phyloP scores from a whole-genome alignment of 495 filamentous ascomycete species.

The Cercophora newfieldiana region DNA sequence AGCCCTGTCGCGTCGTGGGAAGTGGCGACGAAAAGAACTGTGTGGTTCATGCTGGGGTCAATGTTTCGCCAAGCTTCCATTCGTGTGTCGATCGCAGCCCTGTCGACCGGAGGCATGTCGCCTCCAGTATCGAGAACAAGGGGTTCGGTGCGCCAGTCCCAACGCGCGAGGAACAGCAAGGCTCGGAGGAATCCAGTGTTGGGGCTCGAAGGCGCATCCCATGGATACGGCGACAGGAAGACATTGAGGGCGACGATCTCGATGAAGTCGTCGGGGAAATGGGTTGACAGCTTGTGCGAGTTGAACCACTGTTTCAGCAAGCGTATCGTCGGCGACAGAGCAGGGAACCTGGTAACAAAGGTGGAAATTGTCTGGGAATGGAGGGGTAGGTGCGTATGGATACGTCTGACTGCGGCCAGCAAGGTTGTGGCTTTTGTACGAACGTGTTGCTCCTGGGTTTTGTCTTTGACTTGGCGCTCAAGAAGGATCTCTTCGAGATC shows the following conservation, averaged over 20 bases:
- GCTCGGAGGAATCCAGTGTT: constrained; percentile 81
- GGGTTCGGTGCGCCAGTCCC: constrained; percentile 88
- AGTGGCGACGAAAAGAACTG: constrained; percentile 79
- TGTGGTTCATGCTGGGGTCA: constrained; percentile 83
- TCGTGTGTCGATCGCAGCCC: constrained; percentile 63
- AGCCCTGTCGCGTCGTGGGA: constrained; percentile 73
- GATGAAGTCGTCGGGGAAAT: constrained; percentile 76
- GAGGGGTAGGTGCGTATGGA: constrained; percentile 70
- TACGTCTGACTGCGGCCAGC: constrained; percentile 68
- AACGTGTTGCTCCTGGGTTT: constrained; percentile 55
- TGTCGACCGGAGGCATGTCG: constrained; percentile 54
- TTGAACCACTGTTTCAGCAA: constrained; percentile 88
- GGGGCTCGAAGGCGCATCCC: constrained; percentile 73
- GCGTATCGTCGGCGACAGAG: constrained; percentile 82
- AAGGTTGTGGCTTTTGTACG: constrained; percentile 67
- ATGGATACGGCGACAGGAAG: constrained; percentile 84
- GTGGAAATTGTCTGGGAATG: constrained; percentile 78
- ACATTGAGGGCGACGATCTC: constrained; percentile 74
- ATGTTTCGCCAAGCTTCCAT: constrained; percentile 80
- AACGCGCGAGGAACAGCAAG: constrained; percentile 71
- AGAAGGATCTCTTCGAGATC: constrained; percentile 84
- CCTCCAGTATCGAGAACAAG: constrained; percentile 72
- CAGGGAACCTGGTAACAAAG: constrained; percentile 75
- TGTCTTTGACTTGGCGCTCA: constrained; percentile 74
- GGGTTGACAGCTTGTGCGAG: constrained; percentile 71